Conservation (phyloP, 208 protist genomes). For the Hexamita inflata region DNA sequence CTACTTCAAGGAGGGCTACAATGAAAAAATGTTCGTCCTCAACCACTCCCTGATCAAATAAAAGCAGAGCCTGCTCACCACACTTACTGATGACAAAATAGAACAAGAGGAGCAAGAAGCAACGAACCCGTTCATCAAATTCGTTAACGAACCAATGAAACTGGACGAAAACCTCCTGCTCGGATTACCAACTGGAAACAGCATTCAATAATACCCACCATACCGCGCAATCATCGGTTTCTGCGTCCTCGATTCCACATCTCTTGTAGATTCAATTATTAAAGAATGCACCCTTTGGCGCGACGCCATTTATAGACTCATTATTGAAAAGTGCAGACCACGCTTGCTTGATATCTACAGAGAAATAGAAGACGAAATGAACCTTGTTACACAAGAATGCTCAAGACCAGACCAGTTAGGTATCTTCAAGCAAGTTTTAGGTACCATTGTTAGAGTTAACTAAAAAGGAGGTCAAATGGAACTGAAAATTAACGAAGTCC, state of each 20-base stretch:
- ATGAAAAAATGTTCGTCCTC: neutral
- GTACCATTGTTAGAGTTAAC: too few relatives aligned
- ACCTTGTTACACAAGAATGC: neutral
- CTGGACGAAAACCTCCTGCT: neutral
- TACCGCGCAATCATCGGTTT: neutral
- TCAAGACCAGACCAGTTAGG: neutral
- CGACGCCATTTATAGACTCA: neutral
- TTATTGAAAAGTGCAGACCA: conserved; percentile 10
- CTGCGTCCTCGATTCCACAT: neutral
- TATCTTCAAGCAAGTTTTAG: neutral
- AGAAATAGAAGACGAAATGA: neutral
- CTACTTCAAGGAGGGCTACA: neutral
- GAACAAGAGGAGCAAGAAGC: neutral
- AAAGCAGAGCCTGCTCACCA: neutral
- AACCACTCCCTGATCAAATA: neutral
- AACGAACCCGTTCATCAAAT: neutral
- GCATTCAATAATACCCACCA: neutral
- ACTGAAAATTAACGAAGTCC: too few relatives aligned
- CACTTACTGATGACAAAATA: neutral
- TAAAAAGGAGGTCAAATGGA: too few relatives aligned
- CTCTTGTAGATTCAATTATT: neutral
- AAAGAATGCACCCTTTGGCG: conserved; percentile 16
- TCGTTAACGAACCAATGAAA: neutral
- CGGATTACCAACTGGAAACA: neutral
- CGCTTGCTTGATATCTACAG: neutral